Conservation (phyloP, 1,139 yeast genomes). For the Yamadazyma triangularis region DNA sequence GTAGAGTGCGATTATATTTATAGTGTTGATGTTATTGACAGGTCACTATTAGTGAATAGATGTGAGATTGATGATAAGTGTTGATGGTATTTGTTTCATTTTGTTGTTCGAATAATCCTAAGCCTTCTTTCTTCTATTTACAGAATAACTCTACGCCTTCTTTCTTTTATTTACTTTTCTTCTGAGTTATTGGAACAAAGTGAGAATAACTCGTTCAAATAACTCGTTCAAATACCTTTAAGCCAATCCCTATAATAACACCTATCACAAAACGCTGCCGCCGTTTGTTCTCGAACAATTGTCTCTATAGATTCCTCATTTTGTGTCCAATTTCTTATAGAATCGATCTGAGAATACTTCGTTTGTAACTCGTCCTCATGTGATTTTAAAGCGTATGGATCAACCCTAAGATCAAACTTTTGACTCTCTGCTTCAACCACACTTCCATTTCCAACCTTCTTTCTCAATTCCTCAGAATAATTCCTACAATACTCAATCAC, state of each 20-base stretch:
- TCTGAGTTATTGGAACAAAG: too few species aligned
- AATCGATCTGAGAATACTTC: slow-evolving; percentile 22
- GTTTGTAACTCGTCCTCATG: slow-evolving; percentile 18
- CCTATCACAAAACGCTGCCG: slow-evolving; percentile 29
- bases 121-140: too few species aligned
- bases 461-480: slow-evolving; percentile 21
- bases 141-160: too few species aligned
- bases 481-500: slow-evolving; percentile 28
- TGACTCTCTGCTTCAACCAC: slow-evolving; percentile 3
- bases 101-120: too few species aligned
- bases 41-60: too few species aligned
- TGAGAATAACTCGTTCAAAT: too few species aligned
- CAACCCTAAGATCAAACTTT: slow-evolving; percentile 29
- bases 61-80: too few species aligned
- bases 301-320: slow-evolving; percentile 33
- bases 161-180: too few species aligned
- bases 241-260: slow-evolving; percentile 38
- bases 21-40: too few species aligned
- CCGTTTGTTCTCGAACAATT: slow-evolving; percentile 32
- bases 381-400: slow-evolving; percentile 36
- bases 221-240: too few species aligned
- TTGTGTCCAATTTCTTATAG: slow-evolving; percentile 33
- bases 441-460: slow-evolving; percentile 7
- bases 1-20: too few species aligned
- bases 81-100: too few species aligned